Base-by-base conservation (phyloP, 2,329 filamentous ascomycete species). In the Xylaria sp. region DNA sequence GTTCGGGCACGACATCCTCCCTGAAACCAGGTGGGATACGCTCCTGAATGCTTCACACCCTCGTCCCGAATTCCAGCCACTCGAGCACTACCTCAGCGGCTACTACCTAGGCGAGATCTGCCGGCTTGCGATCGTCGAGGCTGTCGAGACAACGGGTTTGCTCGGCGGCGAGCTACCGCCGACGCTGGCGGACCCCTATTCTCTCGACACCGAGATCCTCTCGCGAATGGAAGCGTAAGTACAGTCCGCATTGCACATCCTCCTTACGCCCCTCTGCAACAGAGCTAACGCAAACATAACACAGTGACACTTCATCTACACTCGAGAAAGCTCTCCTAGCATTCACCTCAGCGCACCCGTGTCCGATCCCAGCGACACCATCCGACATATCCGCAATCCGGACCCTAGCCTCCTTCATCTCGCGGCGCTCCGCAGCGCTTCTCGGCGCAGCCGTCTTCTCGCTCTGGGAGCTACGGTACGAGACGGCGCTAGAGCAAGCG, bases 41-140 rank as follows among this genome's bases (percentile, higher is more conserved):
- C 76, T 80, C 5, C 80, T 92, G 15, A 85, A 86, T 55, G 81
- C 81, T 1, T 81, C 78, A 0, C 89, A 82, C 60, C 77, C 84
- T 2, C 74, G 83, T 13, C 82, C 83, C n/a, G 80, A 84, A 34
- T 85, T 85, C 68, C 79, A 81, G 60, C 82, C 82, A 20, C 73
- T 82, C 37, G 73, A 81, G 66, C 77, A 80, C 58, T 81, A 91
- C 70, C 86, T 91, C 51, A 88, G 88, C 73, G 90, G 90, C 44
- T 88, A 87, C 74, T 92, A 92, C 75, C 80, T 92, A 2, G 90
- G 90, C 57, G 90, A 92, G 78, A 85, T 92, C 56, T 87, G 84
- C 72, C 84, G 90, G 20, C 78, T 89, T 13, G 84, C 85, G 0
- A 80, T 91, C 52, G 70, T 90, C 25, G 89, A 91, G 69, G 89